Evolutionary conservation across 495 filamentous ascomycete genomes (phyloP), one percentile per base, ranked within the genome.

Genomic region (Neurospora sp.): DNA sequence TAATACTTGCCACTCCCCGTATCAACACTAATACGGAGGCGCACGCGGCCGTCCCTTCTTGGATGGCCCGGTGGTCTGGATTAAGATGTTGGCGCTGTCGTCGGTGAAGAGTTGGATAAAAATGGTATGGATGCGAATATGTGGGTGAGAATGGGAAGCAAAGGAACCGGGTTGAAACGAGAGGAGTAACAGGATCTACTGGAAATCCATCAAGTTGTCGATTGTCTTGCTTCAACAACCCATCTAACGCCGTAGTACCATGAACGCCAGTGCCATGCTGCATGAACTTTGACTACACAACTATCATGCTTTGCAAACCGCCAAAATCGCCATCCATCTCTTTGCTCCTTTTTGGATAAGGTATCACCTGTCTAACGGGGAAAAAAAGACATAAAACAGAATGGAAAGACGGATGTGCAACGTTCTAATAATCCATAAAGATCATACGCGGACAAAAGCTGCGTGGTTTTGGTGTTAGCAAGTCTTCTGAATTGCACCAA

Each of bases 391-490:
- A 9, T 23, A 54, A 60, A 31, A 16, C 49, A 62, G n/a, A 62
- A 62, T 31, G 23, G 49, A 62, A 62, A 16, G 23, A 31, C 5
- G 20, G 46, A 23, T 12, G 46, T 54, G 46, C 46, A 54, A 14
- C 12, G 23, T 27, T 62, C 49, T 31, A 16, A 27, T 31, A 31
- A 16, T 62, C 49, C 54, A 70, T 41, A n/a, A 16, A 66, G 6
- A 66, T 66, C 54, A 60, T 54, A 76, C 49, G 16, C 77, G 75
- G 73, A 86, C 83, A 75, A 79, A 85, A 41, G 80, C 81, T 83
- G 83, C 84, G 71, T 78, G 75, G 35, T 31, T 66, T 75, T 23
- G 74, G 85, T 73, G 79, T 85, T 74, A 86, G 85, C 42, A 49
- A 31, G 7, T 11, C 27, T 14, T 39, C 35, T 74, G 3, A 42